Percentiles rank a stretch among this genome's conserved stretches.
Conservation (phyloP, 1,284 basidiomycete species). For the Sporisorium iseilematis-ciliati region DNA sequence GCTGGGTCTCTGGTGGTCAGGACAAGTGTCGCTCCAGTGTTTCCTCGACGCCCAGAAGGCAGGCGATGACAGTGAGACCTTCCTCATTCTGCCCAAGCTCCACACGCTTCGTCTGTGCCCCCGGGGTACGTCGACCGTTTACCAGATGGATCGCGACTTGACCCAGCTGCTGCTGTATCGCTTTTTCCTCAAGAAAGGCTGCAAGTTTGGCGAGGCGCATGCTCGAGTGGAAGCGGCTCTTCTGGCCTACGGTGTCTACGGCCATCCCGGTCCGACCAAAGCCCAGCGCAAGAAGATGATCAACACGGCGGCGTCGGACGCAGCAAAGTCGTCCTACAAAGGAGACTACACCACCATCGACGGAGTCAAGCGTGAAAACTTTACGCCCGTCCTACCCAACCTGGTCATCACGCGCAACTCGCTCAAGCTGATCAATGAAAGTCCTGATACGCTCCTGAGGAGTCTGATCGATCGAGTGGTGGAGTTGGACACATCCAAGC, state of each 20-base stretch:
- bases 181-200: slow-evolving; percentile 13
- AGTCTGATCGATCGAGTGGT: slow-evolving; percentile 10
- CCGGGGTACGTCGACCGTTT: neutral
- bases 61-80: neutral
- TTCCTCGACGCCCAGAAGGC: slow-evolving; percentile 3
- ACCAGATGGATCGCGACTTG: slow-evolving; percentile 6
- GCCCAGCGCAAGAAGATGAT: slow-evolving; percentile 13
- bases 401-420: slow-evolving; percentile 2
- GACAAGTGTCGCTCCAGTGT: neutral
- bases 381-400: slow-evolving; percentile 8
- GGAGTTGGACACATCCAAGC: neutral
- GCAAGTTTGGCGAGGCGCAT: slow-evolving; percentile 8
- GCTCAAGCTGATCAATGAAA: neutral
- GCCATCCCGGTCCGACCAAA: neutral
- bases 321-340: slow-evolving; percentile 5
- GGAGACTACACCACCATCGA: slow-evolving; percentile 1
- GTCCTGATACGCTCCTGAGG: neutral
- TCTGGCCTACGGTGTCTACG: neutral
- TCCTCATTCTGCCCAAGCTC: slow-evolving; percentile 1
- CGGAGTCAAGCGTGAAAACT: slow-evolving; percentile 10
- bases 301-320: neutral
- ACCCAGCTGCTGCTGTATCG: slow-evolving; percentile 15
- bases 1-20: slow-evolving; percentile 8
- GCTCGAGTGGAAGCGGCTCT: slow-evolving; percentile 7
- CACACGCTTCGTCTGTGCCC: slow-evolving; percentile 12